These are phyloP conservation scores for Curvularia verruculosa DNA, from an alignment of 2,329 filamentous ascomycete species.

Conservation along the genomic window DNA sequence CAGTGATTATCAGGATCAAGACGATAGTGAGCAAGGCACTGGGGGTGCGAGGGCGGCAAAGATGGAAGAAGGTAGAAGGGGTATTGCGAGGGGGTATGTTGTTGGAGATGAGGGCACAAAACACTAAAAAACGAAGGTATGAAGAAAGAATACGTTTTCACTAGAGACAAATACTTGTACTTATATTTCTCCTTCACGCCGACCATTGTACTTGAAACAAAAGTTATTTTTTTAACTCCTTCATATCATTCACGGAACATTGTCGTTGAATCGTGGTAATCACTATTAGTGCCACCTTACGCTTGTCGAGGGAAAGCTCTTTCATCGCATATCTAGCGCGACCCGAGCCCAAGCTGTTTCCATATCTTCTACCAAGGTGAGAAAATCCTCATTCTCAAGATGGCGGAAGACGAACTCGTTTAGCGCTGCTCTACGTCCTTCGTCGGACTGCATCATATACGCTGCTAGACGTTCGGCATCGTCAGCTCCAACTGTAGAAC, in stretches of 20 bases:
- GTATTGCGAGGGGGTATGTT: constrained; percentile 86
- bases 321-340: constrained; percentile 25
- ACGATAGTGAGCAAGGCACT: constrained; percentile 54
- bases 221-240: background rate
- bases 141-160: background rate
- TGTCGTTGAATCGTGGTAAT: constrained; percentile 1
- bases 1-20: constrained; percentile 74
- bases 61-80: constrained; percentile 84
- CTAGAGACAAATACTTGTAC: background rate
- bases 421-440: constrained; percentile 52
- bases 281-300: background rate
- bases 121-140: constrained; percentile 24
- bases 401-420: constrained; percentile 59
- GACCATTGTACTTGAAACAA: background rate
- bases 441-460: constrained; percentile 50
- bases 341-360: constrained; percentile 54
- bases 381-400: constrained; percentile 57
- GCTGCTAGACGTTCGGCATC: constrained; percentile 23
- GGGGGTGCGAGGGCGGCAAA: constrained; percentile 59
- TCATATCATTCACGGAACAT: background rate
- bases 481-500: background rate
- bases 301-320: background rate
- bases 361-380: constrained; percentile 59
- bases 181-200: background rate
- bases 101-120: constrained; percentile 63